Percentiles rank a stretch among this genome's conserved stretches.
These are phyloP conservation scores for Polytolypa hystricis DNA, from an alignment of 2,329 filamentous ascomycete genomes.

Conservation along the genomic window DNA sequence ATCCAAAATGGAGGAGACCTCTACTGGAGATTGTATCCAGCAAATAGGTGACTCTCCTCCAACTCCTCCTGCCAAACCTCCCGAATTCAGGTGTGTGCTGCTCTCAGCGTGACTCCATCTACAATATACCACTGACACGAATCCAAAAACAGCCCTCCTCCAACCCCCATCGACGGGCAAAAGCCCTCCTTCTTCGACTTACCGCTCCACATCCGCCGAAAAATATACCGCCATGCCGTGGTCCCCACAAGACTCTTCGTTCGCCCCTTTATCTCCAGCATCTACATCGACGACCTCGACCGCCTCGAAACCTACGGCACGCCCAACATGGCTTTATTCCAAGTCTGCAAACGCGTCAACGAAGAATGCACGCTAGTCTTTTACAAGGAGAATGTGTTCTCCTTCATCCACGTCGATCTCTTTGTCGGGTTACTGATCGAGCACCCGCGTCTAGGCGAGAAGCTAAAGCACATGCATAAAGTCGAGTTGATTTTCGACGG, in stretches of 20 bases:
- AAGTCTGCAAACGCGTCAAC: constrained; percentile 12
- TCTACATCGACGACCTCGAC: constrained; percentile 6
- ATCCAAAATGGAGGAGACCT: no score
- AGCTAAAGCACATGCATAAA: constrained; percentile 11
- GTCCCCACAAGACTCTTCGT: constrained; percentile 12
- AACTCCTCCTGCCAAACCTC: no score
- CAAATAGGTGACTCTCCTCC: no score
- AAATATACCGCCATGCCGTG: constrained; percentile 14
- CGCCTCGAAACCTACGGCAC: constrained; percentile 5
- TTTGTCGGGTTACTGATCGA: constrained; percentile 7
- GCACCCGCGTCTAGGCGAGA: constrained; percentile 8
- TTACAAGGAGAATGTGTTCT: constrained; percentile 16
- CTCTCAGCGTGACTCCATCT: no score
- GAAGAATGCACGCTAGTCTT: constrained; percentile 13
- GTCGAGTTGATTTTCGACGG: constrained; percentile 15
- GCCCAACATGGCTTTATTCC: constrained; percentile 13
- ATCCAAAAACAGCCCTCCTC: neutral
- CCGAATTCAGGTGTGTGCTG: no score
- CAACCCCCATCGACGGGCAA: neutral
- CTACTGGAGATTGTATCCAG: no score
- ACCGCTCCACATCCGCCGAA: constrained; percentile 10
- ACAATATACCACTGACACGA: no score
- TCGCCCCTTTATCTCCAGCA: constrained; percentile 13
- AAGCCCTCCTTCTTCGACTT: constrained; percentile 11
- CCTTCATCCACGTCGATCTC: constrained; percentile 13